Percentiles rank a stretch among this genome's conserved stretches.
phyloP scores from a whole-genome alignment of 2,329 filamentous ascomycete genomes.

The Tothia fuscella region DNA sequence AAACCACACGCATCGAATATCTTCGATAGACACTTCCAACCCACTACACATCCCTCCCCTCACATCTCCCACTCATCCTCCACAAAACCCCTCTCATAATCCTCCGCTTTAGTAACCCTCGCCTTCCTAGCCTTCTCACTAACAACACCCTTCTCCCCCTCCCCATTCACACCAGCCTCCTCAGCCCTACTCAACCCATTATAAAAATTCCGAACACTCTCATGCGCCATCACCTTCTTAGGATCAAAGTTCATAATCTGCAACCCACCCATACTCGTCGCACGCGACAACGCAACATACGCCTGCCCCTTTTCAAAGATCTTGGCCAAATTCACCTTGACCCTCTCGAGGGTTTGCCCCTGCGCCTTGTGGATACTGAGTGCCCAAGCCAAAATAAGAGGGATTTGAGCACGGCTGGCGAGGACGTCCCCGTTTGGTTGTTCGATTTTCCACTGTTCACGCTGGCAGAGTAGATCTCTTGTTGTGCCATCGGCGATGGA shows the following conservation, averaged over 20 bases:
- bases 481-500: constrained; percentile 64
- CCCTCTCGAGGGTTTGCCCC: constrained; percentile 82
- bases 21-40: no score
- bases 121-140: constrained; percentile 16
- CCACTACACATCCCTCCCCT: no score
- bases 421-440: constrained; percentile 91
- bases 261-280: constrained; percentile 73
- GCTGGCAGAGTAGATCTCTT: constrained; percentile 67
- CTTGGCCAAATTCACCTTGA: constrained; percentile 83
- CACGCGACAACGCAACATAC: constrained; percentile 90
- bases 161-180: constrained; percentile 11
- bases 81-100: constrained; percentile 21
- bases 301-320: constrained; percentile 97
- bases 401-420: constrained; percentile 63
- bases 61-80: constrained; percentile 13
- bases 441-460: constrained; percentile 93
- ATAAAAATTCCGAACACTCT: constrained; percentile 77
- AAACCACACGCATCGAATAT: no score
- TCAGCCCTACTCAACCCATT: constrained; percentile 66
- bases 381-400: constrained; percentile 91
- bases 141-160: constrained; percentile 19
- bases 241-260: constrained; percentile 85
- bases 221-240: constrained; percentile 86
- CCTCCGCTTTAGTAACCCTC: constrained; percentile 15
- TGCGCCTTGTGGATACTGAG: constrained; percentile 97